A percentile compares a stretch with the other conserved stretches of the same genome.
phyloP scores from a whole-genome alignment of 2,329 filamentous ascomycete genomes.

The Fonsecaea multimorphosa region DNA sequence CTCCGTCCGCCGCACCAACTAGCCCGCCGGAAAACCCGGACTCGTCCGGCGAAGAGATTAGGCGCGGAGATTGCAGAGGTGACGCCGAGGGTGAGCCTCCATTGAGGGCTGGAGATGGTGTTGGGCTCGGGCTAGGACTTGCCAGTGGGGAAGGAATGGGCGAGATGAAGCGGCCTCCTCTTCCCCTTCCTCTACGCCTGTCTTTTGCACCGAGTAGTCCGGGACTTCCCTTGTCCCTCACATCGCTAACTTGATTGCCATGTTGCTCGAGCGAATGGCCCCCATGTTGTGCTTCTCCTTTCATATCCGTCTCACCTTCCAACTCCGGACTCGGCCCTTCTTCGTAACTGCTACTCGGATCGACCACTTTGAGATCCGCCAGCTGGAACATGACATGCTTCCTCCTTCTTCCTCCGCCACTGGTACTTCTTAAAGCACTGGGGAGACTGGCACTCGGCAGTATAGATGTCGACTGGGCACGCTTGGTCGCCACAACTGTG shows the following conservation, averaged over 20 bases:
- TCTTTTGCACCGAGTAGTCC: slow-evolving; percentile 12
- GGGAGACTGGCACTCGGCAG: slow-evolving; percentile 36
- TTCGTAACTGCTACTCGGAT: slow-evolving; percentile 40
- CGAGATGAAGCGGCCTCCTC: slow-evolving; percentile 21
- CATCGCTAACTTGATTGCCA: not conserved
- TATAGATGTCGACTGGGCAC: slow-evolving; percentile 24
- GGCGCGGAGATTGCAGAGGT: not conserved
- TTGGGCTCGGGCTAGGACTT: slow-evolving; percentile 22
- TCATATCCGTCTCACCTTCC: slow-evolving; percentile 1
- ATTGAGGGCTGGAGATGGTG: slow-evolving; percentile 31
- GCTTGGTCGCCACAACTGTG: slow-evolving; percentile 23
- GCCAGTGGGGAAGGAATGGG: slow-evolving; percentile 30
- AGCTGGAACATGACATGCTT: slow-evolving; percentile 41
- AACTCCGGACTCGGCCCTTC: slow-evolving; percentile 35
- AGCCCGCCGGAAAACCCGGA: slow-evolving; percentile 30
- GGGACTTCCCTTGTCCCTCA: not conserved
- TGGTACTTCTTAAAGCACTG: slow-evolving; percentile 35
- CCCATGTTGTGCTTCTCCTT: not conserved
- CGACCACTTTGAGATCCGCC: slow-evolving; percentile 38
- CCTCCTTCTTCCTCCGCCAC: slow-evolving; percentile 31
- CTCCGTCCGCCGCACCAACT: slow-evolving; percentile 24
- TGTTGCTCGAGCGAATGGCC: not conserved
- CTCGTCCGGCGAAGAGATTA: slow-evolving; percentile 22
- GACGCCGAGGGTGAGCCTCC: slow-evolving; percentile 6
- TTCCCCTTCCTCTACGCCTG: slow-evolving; percentile 12